phyloP scores from a whole-genome alignment of 1,284 basidiomycete species.

The Ceratobasidium sp. region DNA sequence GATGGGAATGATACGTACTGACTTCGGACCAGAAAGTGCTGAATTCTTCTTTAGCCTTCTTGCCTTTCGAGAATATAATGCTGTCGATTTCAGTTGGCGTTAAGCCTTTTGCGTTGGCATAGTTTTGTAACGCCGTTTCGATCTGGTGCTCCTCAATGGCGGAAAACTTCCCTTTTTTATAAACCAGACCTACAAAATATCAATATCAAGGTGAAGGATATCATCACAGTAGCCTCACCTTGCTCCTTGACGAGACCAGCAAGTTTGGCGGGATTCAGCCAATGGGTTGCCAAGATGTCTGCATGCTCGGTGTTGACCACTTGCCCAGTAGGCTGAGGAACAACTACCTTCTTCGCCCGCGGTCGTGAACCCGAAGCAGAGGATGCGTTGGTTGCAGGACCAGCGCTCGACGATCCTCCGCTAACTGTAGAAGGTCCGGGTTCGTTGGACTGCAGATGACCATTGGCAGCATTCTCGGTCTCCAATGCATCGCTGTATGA shows the following conservation, averaged over 20 bases:
- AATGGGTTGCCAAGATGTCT: constrained; percentile 71
- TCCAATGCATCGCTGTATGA: constrained; percentile 67
- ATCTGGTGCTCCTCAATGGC: constrained; percentile 75
- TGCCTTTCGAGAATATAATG: constrained; percentile 72
- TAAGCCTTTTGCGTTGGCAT: constrained; percentile 62
- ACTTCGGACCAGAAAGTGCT: constrained; percentile 78
- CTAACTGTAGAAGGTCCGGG: constrained; percentile 43
- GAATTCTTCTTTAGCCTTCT: constrained; percentile 63
- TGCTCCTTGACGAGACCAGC: constrained; percentile 71
- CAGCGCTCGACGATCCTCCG: not conserved
- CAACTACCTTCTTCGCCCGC: constrained; percentile 12
- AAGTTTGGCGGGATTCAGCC: constrained; percentile 74
- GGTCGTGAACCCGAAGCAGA: not conserved
- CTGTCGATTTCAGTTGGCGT: constrained; percentile 50
- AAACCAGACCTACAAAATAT: constrained; percentile 69
- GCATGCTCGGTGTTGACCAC: constrained; percentile 53
- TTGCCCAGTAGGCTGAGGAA: constrained; percentile 19
- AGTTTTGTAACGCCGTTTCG: constrained; percentile 69
- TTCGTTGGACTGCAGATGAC: constrained; percentile 46
- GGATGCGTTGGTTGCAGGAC: not conserved
- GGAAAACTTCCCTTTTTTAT: constrained; percentile 86
- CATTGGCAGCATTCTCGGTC: constrained; percentile 57
- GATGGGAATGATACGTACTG: constrained; percentile 61
- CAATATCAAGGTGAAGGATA: constrained; percentile 23
- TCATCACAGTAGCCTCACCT: constrained; percentile 58